Base-by-base conservation (phyloP, 495 filamentous ascomycete genomes). In the Aspergillus panamensis region DNA sequence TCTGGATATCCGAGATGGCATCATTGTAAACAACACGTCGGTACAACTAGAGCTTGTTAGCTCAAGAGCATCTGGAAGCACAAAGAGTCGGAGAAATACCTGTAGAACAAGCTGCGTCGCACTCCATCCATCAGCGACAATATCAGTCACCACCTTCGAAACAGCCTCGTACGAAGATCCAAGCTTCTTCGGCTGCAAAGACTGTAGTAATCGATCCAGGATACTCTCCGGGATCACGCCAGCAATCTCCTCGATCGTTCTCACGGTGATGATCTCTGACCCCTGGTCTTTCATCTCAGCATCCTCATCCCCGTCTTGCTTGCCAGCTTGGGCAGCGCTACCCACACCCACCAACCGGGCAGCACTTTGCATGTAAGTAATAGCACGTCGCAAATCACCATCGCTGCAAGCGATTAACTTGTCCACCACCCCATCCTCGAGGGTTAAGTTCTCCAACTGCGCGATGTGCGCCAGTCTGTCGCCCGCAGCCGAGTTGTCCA, bases 61-160 rank as follows among this genome's bases (percentile, higher is more conserved):
- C 19, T 20, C n/a, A 16, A 17, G 17, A 45, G 9, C 4, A 51
- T 13, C 30, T 2, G 30, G 55, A 33, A 13, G 19, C 45, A 35
- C 3, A 39, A 47, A 6, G 33, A 40, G 35, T n/a, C 48, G 4
- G 21, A 16, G 17, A 69, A 76, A 70, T 70, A 90, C 87, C 81
- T 92, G 92, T 7, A 80, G 69, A 45, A 97, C 77, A 17, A 95
- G 78, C 75, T 97, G 94, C 16, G 86, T 85, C n/a, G 93, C 94
- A 74, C 91, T 96, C 95, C 94, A 99, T 20, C 94, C 94, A 75
- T 99, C 94, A 13, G 94, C 93, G 57, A 97, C 87, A 79, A 97
- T 84, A 67, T 95, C 87, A 64, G 88, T 87, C 7, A 97, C 86
- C 17, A 88, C 84, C 62, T 82, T 87, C 0, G 89, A 82, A 10